Evolutionary conservation across 2,329 filamentous ascomycete genomes (phyloP), one percentile per base, ranked within the genome.

Genomic region (Plenodomus biglobosus): DNA sequence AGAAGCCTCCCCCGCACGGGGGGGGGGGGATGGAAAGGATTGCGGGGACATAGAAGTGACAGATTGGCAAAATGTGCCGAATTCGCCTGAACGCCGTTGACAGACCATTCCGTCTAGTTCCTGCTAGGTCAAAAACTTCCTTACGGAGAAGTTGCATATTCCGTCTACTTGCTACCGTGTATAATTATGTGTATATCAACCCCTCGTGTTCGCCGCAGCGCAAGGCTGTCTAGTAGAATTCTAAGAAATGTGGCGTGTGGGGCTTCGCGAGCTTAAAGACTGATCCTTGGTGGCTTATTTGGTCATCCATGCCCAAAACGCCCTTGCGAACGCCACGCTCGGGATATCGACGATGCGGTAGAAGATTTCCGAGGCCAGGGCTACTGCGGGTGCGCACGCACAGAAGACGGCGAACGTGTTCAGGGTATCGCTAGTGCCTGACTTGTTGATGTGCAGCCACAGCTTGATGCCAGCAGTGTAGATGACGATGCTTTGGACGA

Each of bases 381-480:
- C 53, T 3, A 57, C 47, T 13, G 52, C 35, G 4, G 64, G 53
- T 17, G 61, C 47, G 27, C 63, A 68, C 5, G 61, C 56, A 10
- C 62, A 30, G 32, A 70, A 58, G 45, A 59, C 62, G 18, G 58
- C 54, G 13, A 68, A 52, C 0, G 56, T 59, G 17, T 54, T 57
- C 7, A 54, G 17, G 13, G 50, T 42, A 16, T 40, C 46, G 21
- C 44, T 49, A 24, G 43, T 46, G 6, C 62, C 58, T 6, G 49
- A 21, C 16, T 37, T 34, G 42, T 59, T 50, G 44, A 68, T 52
- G 39, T 58, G 49, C 38, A 64, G 30, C 82, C 86, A 75, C 3
- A 71, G 49, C 42, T 71, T 72, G 58, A 77, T 74, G 39, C 74
- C 74, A 11, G 67, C 64, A 1, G 69, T 71, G 58, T 76, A 77